Conservation (phyloP, 148 eudicot species). For the Cornus suecica region DNA sequence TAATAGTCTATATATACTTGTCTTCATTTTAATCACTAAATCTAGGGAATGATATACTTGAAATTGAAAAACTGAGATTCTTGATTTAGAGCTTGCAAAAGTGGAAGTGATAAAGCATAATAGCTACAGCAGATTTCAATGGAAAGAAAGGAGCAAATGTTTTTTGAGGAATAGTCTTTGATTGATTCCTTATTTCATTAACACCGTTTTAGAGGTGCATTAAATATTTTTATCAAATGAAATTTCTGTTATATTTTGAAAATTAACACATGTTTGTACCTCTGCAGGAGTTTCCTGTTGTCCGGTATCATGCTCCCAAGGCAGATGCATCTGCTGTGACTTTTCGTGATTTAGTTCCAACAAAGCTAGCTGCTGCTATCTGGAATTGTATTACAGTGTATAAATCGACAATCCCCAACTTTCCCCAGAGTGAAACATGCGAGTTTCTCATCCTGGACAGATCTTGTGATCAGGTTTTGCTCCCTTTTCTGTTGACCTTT, state of each 20-base stretch:
- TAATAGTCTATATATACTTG: background rate
- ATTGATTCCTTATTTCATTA: background rate
- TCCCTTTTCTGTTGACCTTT: background rate
- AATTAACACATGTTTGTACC: conserved; percentile 19
- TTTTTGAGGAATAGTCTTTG: background rate
- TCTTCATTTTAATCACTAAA: background rate
- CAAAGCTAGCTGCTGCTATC: conserved; percentile 78
- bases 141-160: background rate
- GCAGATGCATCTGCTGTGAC: conserved; percentile 34
- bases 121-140: background rate
- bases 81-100: conserved; percentile 4
- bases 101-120: background rate
- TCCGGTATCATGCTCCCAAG: conserved; percentile 68
- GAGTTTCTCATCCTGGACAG: conserved; percentile 89
- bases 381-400: conserved; percentile 63
- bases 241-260: background rate
- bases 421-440: conserved; percentile 89
- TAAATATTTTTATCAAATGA: background rate
- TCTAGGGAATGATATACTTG: background rate
- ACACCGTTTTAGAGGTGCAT: background rate
- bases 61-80: background rate
- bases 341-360: conserved; percentile 55
- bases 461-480: conserved; percentile 80
- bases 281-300: conserved; percentile 76
- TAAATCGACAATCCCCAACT: conserved; percentile 68